phyloP scores from a whole-genome alignment of 2,329 filamentous ascomycete genomes.

The Knoxdaviesia capensis region DNA sequence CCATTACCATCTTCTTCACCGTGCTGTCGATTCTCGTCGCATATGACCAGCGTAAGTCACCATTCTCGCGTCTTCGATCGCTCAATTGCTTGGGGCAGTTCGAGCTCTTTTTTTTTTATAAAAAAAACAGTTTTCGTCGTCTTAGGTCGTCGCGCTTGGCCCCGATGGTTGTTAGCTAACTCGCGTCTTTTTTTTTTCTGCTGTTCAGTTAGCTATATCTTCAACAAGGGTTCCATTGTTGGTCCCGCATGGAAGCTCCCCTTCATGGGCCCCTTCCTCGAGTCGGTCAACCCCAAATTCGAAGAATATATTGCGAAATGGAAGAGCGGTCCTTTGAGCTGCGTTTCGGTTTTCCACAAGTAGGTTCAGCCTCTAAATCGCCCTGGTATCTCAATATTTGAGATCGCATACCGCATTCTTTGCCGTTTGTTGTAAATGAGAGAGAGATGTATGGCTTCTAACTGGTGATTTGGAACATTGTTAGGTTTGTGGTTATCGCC shows the following conservation, averaged over 20 bases:
- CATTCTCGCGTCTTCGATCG: neutral
- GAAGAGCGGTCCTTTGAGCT: constrained; percentile 78
- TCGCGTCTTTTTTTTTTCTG: constrained; percentile 1
- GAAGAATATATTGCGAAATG: constrained; percentile 83
- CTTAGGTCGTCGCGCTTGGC: too few species aligned
- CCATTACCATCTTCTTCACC: constrained; percentile 48
- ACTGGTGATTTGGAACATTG: neutral
- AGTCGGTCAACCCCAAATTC: constrained; percentile 84
- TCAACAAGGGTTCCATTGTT: constrained; percentile 54
- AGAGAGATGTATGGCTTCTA: neutral
- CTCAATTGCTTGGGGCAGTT: too few species aligned
- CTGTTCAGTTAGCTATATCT: constrained; percentile 48
- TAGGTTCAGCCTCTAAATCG: constrained; percentile 21
- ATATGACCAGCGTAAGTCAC: constrained; percentile 72
- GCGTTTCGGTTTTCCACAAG: constrained; percentile 99
- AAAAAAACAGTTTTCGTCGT: too few species aligned
- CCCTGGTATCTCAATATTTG: neutral
- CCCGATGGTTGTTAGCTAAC: neutral
- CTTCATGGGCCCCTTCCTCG: constrained; percentile 87
- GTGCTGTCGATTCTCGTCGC: constrained; percentile 50
- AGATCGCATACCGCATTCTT: neutral
- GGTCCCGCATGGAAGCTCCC: constrained; percentile 60
- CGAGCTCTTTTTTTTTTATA: too few species aligned
- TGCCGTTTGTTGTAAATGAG: constrained; percentile 3
- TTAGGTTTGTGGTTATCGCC: constrained; percentile 88